Conservation (phyloP, 371 early-diverging fungal genomes). For the Zopfochytrium polystomum region DNA sequence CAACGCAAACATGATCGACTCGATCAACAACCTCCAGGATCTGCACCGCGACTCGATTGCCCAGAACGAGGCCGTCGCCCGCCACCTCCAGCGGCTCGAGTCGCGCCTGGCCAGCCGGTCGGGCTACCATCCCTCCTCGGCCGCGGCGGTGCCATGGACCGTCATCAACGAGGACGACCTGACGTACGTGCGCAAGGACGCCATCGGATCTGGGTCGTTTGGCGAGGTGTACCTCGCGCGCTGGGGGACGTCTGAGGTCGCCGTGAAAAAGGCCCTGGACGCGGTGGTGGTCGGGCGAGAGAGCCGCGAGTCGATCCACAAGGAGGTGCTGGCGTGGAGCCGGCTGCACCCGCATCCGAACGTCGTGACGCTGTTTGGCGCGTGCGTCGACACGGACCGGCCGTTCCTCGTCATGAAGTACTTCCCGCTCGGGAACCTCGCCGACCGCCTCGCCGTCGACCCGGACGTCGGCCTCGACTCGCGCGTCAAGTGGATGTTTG, state of each 20-base stretch:
- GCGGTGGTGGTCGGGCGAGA: not conserved
- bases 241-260: not conserved
- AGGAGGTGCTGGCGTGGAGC: slow-evolving; percentile 2
- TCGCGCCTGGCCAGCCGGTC: not conserved
- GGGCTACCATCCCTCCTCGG: not conserved
- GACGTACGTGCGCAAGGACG: not conserved
- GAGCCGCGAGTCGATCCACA: not conserved
- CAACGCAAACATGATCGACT: slow-evolving; percentile 1
- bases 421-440: not conserved
- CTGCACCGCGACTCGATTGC: not conserved
- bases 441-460: not conserved
- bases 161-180: slow-evolving; percentile 1
- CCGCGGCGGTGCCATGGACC: not conserved
- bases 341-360: not conserved
- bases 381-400: not conserved
- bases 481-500: not conserved
- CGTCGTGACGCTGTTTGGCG: not conserved
- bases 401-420: not conserved
- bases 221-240: slow-evolving; percentile 6
- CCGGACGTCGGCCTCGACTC: not conserved
- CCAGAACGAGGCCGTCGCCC: not conserved
- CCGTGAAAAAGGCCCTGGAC: slow-evolving; percentile 2
- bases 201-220: slow-evolving; percentile 8
- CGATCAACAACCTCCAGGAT: not conserved
- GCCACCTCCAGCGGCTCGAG: not conserved